phyloP scores from a whole-genome alignment of 257 asterid genomes.

The Asclepias syriaca region DNA sequence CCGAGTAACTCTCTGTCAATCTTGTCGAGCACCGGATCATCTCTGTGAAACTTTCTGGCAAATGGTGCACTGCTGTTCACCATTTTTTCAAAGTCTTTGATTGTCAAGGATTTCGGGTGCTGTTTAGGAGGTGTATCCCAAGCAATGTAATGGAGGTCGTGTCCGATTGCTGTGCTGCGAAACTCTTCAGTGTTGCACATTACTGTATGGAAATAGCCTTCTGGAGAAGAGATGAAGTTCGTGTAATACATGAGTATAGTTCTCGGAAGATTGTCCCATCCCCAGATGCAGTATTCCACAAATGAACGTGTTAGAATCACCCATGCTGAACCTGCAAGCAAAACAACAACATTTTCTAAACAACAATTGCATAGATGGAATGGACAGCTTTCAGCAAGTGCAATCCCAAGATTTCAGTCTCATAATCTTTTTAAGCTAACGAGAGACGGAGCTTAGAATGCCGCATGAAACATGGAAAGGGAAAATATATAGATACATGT shows the following conservation, averaged over 20 bases:
- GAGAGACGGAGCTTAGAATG: neutral
- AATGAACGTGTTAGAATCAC: constrained; percentile 79
- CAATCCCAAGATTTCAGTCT: neutral
- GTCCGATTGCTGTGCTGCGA: constrained; percentile 64
- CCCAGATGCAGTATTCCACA: constrained; percentile 88
- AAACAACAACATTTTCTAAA: constrained; percentile 2
- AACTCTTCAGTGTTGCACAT: constrained; percentile 83
- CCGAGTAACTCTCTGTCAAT: constrained; percentile 75
- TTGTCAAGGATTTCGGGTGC: constrained; percentile 67
- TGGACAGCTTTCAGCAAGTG: neutral
- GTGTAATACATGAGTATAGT: constrained; percentile 91
- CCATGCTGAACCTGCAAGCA: constrained; percentile 89
- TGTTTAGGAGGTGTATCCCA: constrained; percentile 99
- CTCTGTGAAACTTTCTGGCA: constrained; percentile 84
- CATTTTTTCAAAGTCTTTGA: constrained; percentile 68
- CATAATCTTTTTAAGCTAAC: neutral
- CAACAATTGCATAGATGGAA: neutral
- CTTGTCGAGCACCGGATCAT: constrained; percentile 75
- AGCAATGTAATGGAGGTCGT: constrained; percentile 93
- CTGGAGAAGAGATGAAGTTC: constrained; percentile 90
- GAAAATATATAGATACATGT: neutral
- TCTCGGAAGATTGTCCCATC: constrained; percentile 94
- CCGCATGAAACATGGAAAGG: neutral
- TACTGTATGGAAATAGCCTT: constrained; percentile 93
- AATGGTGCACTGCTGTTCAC: constrained; percentile 90